Evolutionary conservation across 163 green algal species (phyloP), one percentile per base, ranked within the genome.

Genomic region (Scenedesmus sp.): DNA sequence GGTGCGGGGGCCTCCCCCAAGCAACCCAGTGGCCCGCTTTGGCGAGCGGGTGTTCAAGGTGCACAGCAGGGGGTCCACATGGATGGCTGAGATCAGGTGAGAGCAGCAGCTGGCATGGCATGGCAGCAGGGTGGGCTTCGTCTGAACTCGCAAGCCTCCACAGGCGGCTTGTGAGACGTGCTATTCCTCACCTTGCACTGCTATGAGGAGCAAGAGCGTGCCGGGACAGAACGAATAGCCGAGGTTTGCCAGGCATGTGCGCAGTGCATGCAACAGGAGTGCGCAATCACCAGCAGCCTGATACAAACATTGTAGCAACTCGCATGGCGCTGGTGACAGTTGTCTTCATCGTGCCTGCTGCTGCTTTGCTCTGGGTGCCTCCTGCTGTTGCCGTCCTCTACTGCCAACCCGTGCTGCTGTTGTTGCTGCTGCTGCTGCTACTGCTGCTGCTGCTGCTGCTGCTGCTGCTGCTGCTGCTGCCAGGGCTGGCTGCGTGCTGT

Each of bases 401-500:
- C 13, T 56, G 74, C 9, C 26, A 46, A 46, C 74, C 74, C 9
- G 9, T 26, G 74, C n/a, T 46, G 8, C 76, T 84, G 76, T 16
- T 84, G 34, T 18, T 18, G 20, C 46, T 84, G 76, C 76, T 70
- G 62, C 62, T 70, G 6, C 62, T 16, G 62, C 62, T 64, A 64
- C 59, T 15, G 59, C 59, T 15, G 59, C 8, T 64, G 59, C 59
- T 76, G 66, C 66, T 76, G 66, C n/a, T 76, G 66, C 5, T 56
- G 83, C 54, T 57, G 26, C 83, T 88, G 60, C 34, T 81, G 60
- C 74, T 81, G 34, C 12, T 81, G 52, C 67, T 2, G 0, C 46
- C 81, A 92, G 94, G 84, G 94, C 94, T 66, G 94, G 94, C 23
- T 90, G 87, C 52, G 93, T 94, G 26, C 92, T 95, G 13, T 96